Evolutionary conservation across 768 basidiomycete species (phyloP).

Genomic region (Terana coerulea): DNA sequence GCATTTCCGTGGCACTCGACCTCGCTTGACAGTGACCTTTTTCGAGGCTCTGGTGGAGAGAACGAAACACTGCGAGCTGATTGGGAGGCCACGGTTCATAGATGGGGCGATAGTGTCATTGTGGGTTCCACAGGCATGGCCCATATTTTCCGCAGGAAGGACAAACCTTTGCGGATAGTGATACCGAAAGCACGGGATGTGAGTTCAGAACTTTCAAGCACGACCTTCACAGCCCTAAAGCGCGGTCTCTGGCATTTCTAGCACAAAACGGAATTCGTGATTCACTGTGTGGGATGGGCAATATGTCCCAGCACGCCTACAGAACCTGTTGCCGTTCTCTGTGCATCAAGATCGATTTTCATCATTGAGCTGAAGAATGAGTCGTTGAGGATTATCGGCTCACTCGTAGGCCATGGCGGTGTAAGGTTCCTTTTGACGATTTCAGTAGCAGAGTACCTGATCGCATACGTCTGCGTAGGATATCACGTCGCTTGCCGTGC

Average conservation of each 20-base stretch:
- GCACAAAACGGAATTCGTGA: background rate
- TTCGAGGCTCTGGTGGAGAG: constrained; percentile 29
- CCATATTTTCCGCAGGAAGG: constrained; percentile 19
- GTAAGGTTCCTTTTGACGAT: constrained; percentile 38
- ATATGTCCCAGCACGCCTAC: constrained; percentile 39
- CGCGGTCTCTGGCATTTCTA: no score
- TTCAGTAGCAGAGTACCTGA: background rate
- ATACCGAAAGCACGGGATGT: no score
- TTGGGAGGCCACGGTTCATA: constrained; percentile 45
- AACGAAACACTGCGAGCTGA: constrained; percentile 26
- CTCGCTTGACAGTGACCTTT: constrained; percentile 35
- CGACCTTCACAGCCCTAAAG: no score
- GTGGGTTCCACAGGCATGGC: constrained; percentile 28
- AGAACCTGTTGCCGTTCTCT: constrained; percentile 59
- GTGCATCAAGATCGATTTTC: constrained; percentile 51
- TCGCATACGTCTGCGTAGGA: constrained; percentile 28
- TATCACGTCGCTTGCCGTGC: constrained; percentile 67
- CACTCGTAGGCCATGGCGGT: constrained; percentile 68
- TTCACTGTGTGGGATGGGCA: constrained; percentile 46
- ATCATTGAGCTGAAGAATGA: constrained; percentile 50
- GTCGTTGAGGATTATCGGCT: constrained; percentile 37
- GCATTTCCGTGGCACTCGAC: constrained; percentile 25
- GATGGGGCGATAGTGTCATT: constrained; percentile 50
- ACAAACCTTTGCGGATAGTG: no score
- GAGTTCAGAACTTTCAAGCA: no score